Base-by-base conservation (phyloP, 139 green algal genomes). In the Haematococcus lacustris region DNA sequence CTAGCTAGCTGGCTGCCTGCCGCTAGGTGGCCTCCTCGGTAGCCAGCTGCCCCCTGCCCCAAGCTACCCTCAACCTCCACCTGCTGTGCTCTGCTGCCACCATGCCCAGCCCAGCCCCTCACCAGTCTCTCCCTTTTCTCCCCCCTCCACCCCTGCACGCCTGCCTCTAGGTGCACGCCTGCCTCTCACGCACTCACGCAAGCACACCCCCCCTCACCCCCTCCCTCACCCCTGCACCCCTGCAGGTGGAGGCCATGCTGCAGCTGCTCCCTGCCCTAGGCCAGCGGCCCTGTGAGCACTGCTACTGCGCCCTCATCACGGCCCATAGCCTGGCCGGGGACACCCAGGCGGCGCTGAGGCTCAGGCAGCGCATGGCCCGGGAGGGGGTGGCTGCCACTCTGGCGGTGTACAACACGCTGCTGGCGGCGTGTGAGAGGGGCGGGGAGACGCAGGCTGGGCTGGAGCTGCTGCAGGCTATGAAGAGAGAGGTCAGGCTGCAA, bases 401-500 rank as follows among this genome's bases (percentile, higher is more conserved):
- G 41, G 86, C 93, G 64, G 85, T 95, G 17, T 97, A 90, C 86
- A 97, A 97, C 71, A 87, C 91, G 1, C 76, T 94, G 37, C 85
- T 97, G 28, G 91, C 91, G 21, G 90, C 88, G 2, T 92, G 84
- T 64, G 90, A 96, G 73, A 82, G 90, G 35, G 86, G 78, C 0
- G 80, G 85, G 13, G 78, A 72, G 37, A 70, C 72, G 33, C 34
- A 81, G 74, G 28, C 6, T 2, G 71, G 67, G 6, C 74, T 84
- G 30, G 59, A 74, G 67, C 71, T 81, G n/a, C 67, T 74, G 2
- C 66, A 63, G 40, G 28, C 47, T 0, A 85, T 88, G 82, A 57
- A 70, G 50, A 71, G 73, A 3, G 74, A 83, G 64, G 64, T 70
- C 32, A 26, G 61, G 21, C 23, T 65, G 33, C 32, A 47, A 13